These are phyloP conservation scores for Blepharisma japonicum DNA, from an alignment of 73 alveolate genomes.

Conservation along the genomic window DNA sequence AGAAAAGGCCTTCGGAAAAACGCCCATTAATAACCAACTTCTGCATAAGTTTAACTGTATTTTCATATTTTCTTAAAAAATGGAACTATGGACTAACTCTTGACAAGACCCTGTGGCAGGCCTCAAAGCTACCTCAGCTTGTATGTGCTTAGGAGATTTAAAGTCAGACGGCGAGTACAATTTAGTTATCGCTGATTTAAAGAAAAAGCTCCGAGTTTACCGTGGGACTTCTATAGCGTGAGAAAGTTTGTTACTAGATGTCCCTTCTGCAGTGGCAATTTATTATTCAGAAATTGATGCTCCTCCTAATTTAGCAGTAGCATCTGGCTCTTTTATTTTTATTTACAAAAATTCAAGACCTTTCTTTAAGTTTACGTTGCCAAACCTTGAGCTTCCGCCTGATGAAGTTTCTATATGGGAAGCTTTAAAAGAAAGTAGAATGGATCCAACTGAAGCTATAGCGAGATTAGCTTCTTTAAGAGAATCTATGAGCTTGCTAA, in stretches of 20 bases:
- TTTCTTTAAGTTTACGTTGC: slow-evolving; percentile 73
- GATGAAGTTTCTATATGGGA: slow-evolving; percentile 79
- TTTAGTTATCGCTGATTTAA: slow-evolving; percentile 54
- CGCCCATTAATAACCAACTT: too few relatives aligned
- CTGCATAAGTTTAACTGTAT: too few relatives aligned
- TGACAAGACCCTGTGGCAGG: slow-evolving; percentile 80
- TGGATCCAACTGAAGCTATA: slow-evolving; percentile 41
- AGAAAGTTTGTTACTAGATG: slow-evolving; percentile 49
- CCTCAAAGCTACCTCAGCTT: slow-evolving; percentile 43
- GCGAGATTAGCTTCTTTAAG: slow-evolving; percentile 52
- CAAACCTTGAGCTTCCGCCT: slow-evolving; percentile 57
- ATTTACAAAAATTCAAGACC: slow-evolving; percentile 72
- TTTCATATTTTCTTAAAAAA: neutral
- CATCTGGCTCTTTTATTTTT: slow-evolving; percentile 73
- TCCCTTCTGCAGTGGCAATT: slow-evolving; percentile 60
- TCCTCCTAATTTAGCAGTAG: slow-evolving; percentile 81
- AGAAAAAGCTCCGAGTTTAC: slow-evolving; percentile 53
- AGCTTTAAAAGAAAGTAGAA: slow-evolving; percentile 27
- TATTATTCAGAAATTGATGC: slow-evolving; percentile 49
- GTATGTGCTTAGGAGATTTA: slow-evolving; percentile 58
- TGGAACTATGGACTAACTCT: slow-evolving; percentile 59
- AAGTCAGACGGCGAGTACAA: slow-evolving; percentile 70
- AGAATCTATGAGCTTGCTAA: slow-evolving; percentile 53
- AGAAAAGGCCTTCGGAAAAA: too few relatives aligned
- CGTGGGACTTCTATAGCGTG: slow-evolving; percentile 62